Conservation (phyloP, 225 moss, liverwort and hornwort genomes). For the Pleurozium schreberi region DNA sequence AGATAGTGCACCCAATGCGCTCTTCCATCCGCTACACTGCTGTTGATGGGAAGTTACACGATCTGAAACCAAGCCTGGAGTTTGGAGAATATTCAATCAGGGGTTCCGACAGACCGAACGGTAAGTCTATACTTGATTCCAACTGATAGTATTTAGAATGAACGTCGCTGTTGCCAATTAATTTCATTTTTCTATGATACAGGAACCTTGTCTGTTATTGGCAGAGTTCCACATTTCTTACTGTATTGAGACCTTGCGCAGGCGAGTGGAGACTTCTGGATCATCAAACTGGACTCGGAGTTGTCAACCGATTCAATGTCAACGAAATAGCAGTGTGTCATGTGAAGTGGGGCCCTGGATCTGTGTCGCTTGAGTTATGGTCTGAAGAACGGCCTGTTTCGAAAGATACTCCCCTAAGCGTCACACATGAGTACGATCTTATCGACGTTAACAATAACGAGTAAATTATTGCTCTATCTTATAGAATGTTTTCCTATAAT, state of each 20-base stretch:
- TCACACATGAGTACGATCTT: constrained; percentile 67
- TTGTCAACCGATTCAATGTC: constrained; percentile 58
- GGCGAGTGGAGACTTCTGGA: constrained; percentile 63
- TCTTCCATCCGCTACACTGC: constrained; percentile 49
- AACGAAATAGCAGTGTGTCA: constrained; percentile 50
- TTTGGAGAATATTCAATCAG: constrained; percentile 44
- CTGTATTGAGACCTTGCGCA: neutral
- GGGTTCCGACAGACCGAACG: constrained; percentile 64
- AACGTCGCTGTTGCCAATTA: neutral
- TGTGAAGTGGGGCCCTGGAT: constrained; percentile 66
- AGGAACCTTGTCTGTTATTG: neutral
- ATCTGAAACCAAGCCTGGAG: constrained; percentile 22
- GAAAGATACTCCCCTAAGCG: constrained; percentile 39
- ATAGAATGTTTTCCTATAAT: too few species aligned
- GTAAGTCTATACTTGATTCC: constrained; percentile 1
- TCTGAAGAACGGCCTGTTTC: constrained; percentile 75
- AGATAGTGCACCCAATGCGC: constrained; percentile 42
- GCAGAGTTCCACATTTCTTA: neutral
- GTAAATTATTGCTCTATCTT: neutral
- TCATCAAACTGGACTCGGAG: constrained; percentile 31
- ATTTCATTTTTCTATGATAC: neutral
- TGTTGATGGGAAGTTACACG: constrained; percentile 39
- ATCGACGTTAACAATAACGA: neutral
- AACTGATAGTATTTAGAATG: neutral
- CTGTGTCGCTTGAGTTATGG: constrained; percentile 72